Percentiles rank a stretch among this genome's conserved stretches.
These are phyloP conservation scores for Calocera cornea DNA, from an alignment of 768 basidiomycete genomes.

Conservation along the genomic window DNA sequence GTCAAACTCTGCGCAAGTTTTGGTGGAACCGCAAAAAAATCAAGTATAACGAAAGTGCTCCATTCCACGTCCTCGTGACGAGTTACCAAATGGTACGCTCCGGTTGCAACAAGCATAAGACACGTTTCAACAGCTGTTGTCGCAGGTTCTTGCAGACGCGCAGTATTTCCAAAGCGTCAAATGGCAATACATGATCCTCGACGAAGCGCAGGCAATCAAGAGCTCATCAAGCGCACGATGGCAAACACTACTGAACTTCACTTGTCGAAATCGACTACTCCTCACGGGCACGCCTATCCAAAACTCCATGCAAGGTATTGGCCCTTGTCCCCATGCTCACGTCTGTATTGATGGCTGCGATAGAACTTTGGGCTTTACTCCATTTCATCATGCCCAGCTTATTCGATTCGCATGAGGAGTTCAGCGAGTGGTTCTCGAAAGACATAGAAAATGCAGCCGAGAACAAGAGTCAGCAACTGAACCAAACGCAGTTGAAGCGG, in stretches of 20 bases:
- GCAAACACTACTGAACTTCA: constrained; percentile 93
- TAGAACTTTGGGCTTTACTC: constrained; percentile 93
- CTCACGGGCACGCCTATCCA: constrained; percentile 97
- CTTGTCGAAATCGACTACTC: constrained; percentile 86
- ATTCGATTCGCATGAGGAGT: constrained; percentile 98
- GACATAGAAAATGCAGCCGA: constrained; percentile 93
- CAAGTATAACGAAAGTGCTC: constrained; percentile 86
- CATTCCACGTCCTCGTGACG: constrained; percentile 92
- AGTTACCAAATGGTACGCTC: constrained; percentile 79
- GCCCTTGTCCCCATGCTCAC: neutral
- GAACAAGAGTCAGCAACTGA: constrained; percentile 61
- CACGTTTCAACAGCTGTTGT: neutral
- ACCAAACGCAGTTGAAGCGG: constrained; percentile 86
- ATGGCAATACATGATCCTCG: constrained; percentile 99
- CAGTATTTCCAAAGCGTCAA: constrained; percentile 95
- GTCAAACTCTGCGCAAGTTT: constrained; percentile 84
- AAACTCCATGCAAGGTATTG: constrained; percentile 94
- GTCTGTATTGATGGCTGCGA: neutral
- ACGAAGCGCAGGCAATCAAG: constrained; percentile 99
- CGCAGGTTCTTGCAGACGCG: constrained; percentile 84
- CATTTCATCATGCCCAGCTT: constrained; percentile 99
- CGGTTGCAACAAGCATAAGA: neutral
- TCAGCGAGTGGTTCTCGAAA: constrained; percentile 99
- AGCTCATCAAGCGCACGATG: constrained; percentile 90
- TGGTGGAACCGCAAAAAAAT: constrained; percentile 92